Conservation (phyloP, 495 filamentous ascomycete species). For the Aspergillus sclerotiicarbonarius region DNA sequence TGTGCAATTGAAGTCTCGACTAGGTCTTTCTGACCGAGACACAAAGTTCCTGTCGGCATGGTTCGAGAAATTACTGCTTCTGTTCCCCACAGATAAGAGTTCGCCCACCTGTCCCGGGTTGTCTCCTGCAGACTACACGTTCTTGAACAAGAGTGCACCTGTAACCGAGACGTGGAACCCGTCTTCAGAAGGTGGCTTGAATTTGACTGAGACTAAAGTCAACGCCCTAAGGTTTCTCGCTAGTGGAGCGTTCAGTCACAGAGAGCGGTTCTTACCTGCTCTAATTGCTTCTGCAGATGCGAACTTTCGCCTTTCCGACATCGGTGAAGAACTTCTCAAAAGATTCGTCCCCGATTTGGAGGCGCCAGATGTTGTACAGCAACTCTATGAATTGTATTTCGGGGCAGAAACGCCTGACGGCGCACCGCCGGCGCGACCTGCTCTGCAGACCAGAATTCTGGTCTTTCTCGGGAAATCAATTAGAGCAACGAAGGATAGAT, state of each 20-base stretch:
- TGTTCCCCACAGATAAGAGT: constrained; percentile 47
- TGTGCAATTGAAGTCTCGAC: constrained; percentile 55
- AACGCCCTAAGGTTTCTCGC: constrained; percentile 67
- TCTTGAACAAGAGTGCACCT: constrained; percentile 59
- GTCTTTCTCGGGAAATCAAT: constrained; percentile 73
- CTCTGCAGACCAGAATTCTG: constrained; percentile 75
- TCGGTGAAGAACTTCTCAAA: constrained; percentile 84
- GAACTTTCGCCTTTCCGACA: constrained; percentile 74
- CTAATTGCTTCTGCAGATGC: constrained; percentile 77
- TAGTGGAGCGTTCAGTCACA: constrained; percentile 78
- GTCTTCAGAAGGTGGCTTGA: constrained; percentile 57
- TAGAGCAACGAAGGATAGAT: constrained; percentile 60
- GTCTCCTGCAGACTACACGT: constrained; percentile 65
- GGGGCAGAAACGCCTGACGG: constrained; percentile 42
- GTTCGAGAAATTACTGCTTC: constrained; percentile 77
- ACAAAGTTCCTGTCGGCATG: constrained; percentile 70
- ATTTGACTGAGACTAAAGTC: constrained; percentile 63
- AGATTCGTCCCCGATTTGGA: constrained; percentile 67
- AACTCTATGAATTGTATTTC: constrained; percentile 70
- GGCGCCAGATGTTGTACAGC: constrained; percentile 56
- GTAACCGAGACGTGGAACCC: constrained; percentile 68
- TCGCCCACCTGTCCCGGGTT: constrained; percentile 64
- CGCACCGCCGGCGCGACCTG: constrained; percentile 55
- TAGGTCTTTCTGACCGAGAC: constrained; percentile 70
- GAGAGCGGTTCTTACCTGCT: constrained; percentile 77